These are phyloP conservation scores for Samsoniella hepiali DNA, from an alignment of 2,329 filamentous ascomycete genomes.

Conservation along the genomic window DNA sequence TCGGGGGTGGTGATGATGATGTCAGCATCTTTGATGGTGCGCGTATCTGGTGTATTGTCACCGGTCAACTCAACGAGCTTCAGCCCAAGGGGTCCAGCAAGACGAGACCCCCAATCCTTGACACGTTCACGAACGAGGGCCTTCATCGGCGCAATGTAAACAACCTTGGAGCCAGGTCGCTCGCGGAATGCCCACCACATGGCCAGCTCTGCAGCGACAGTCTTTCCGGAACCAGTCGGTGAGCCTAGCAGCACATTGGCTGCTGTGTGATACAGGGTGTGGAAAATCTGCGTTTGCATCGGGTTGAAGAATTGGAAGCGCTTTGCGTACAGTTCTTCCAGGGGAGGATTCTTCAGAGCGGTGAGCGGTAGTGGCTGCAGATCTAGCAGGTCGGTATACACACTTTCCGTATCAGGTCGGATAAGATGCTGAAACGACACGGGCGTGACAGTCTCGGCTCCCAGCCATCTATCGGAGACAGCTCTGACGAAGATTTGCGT, in stretches of 20 bases:
- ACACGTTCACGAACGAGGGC: conserved; percentile 94
- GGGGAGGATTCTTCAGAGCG: conserved; percentile 78
- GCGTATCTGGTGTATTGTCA: conserved; percentile 96
- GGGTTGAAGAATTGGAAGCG: conserved; percentile 97
- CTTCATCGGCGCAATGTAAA: conserved; percentile 99
- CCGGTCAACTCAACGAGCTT: conserved; percentile 92
- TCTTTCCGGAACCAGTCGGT: conserved; percentile 96
- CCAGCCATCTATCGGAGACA: conserved; percentile 93
- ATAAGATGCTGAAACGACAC: conserved; percentile 98
- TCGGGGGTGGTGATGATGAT: conserved; percentile 99
- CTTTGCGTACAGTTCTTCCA: conserved; percentile 85
- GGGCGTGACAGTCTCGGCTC: conserved; percentile 90
- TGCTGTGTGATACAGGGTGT: conserved; percentile 88
- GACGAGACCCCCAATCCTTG: conserved; percentile 83
- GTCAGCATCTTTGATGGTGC: conserved; percentile 91
- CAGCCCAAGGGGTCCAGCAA: conserved; percentile 78
- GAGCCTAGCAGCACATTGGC: conserved; percentile 93
- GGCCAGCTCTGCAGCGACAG: conserved; percentile 88
- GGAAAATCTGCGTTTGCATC: conserved; percentile 99
- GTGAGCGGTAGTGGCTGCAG: conserved; percentile 84
- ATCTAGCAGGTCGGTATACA: conserved; percentile 91
- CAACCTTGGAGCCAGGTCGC: conserved; percentile 90
- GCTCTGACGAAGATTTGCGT: conserved; percentile 95
- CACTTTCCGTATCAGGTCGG: conserved; percentile 92
- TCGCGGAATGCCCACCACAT: conserved; percentile 99